Evolutionary conservation across 306 rosid species (phyloP).

Genomic region (Acacia confusa): DNA sequence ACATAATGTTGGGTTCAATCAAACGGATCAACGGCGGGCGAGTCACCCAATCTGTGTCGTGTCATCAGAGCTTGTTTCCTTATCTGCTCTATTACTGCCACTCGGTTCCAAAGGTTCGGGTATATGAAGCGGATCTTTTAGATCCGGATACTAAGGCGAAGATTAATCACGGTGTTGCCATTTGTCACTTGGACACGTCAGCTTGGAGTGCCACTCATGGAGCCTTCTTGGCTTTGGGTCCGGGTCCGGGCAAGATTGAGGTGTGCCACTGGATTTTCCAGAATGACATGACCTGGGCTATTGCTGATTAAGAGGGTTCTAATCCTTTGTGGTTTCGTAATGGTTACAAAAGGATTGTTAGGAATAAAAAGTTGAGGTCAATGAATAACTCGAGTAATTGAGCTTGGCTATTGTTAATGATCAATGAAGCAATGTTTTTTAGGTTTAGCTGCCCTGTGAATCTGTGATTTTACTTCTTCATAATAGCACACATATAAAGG

Average conservation of each 20-base stretch:
- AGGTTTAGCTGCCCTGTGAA: too few relatives aligned
- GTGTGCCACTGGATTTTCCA: slow-evolving; percentile 93
- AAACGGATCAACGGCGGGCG: slow-evolving; percentile 65
- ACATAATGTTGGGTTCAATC: slow-evolving; percentile 56
- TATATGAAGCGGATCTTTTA: slow-evolving; percentile 75
- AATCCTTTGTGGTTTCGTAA: background rate
- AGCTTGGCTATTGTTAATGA: background rate
- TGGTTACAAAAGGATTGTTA: background rate
- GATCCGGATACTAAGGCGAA: slow-evolving; percentile 56
- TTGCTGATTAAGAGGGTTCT: slow-evolving; percentile 15
- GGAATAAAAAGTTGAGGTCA: background rate
- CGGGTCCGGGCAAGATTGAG: slow-evolving; percentile 71
- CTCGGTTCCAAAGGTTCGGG: slow-evolving; percentile 88
- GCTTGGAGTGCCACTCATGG: slow-evolving; percentile 83
- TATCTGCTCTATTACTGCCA: slow-evolving; percentile 82
- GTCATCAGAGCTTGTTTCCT: slow-evolving; percentile 83
- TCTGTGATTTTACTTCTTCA: too few relatives aligned
- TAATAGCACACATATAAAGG: too few relatives aligned
- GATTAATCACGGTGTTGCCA: slow-evolving; percentile 74
- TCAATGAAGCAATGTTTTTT: background rate
- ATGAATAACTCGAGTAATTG: background rate
- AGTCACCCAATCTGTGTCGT: slow-evolving; percentile 69
- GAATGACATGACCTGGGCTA: slow-evolving; percentile 78
- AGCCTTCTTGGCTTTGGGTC: slow-evolving; percentile 71
- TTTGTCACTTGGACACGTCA: slow-evolving; percentile 86